phyloP scores from a whole-genome alignment of 257 asterid genomes.

The Nicotiana undulata region DNA sequence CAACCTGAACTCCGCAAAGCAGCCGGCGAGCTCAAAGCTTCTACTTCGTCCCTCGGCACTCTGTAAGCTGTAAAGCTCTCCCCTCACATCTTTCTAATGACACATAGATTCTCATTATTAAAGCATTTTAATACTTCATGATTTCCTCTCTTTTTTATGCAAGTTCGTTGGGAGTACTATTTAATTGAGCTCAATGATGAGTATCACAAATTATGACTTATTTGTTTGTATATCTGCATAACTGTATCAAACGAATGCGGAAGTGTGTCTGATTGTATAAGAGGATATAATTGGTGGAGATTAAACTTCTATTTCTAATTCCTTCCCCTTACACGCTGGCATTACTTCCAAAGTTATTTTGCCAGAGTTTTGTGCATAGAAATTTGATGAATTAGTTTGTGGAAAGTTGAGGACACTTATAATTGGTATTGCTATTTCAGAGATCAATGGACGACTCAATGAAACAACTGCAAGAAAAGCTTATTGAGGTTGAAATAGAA shows the following conservation, averaged over 20 bases:
- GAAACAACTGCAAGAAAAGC: constrained; percentile 47
- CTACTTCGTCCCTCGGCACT: background rate
- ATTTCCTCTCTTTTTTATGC: background rate
- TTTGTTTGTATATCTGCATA: background rate
- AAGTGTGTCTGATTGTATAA: background rate
- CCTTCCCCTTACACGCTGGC: background rate
- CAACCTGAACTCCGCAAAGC: no score
- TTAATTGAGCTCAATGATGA: background rate
- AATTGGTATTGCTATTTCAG: background rate
- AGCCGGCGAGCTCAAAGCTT: background rate
- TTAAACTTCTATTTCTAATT: background rate
- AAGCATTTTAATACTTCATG: background rate
- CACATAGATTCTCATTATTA: background rate
- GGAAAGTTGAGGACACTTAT: background rate
- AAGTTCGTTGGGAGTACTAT: background rate
- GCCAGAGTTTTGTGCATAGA: background rate
- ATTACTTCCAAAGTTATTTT: background rate
- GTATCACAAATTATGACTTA: background rate
- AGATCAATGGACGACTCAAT: constrained; percentile 41
- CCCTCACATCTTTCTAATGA: background rate
- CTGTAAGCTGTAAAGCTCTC: background rate
- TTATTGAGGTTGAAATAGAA: constrained; percentile 63
- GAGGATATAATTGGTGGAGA: background rate
- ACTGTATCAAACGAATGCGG: background rate
- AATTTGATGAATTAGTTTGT: background rate